Evolutionary conservation across 306 rosid species (phyloP), one percentile per base, ranked within the genome.

Genomic region (Abrus precatorius): DNA sequence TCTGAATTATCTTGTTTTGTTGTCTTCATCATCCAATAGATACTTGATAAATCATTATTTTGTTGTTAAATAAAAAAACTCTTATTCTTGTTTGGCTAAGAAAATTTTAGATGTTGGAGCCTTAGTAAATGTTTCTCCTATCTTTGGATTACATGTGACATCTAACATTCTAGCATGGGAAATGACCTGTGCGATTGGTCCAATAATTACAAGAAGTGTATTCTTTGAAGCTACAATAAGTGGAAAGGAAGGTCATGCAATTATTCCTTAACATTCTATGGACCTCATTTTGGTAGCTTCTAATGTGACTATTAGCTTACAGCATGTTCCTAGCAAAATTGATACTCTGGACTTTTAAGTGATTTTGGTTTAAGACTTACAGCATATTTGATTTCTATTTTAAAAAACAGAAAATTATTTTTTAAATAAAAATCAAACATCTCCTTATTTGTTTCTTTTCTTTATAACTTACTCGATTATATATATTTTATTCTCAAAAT

Each of bases 221-320:
- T 52, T 80, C 82, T 94, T 94, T 85, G 97, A 92, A 87, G 98
- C 97, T 10, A 89, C 68, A 36, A 86, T 94, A 67, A 86, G 86
- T 7, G 98, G 98, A 48, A 91, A 84, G 72, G 98, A 97, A 52
- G 98, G 97, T 62, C 97, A 94, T 85, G 98, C 98, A 2, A 95
- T 97, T 82, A 80, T 91, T 85, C 98, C 97, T 61, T 97, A 95
- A 74, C 85, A 84, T 69, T 84, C 97, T 1, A 85, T 95, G 2
- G 98, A 95, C 79, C 97, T 97, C 6, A 76, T 95, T 70, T 80
- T 95, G 85, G 97, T 97, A 3, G 97, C 94, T 69, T 92, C 98
- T 33, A 87, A 88, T 63, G 98, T 92, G 74, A 86, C 91, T 81
- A 85, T 90, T 54, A 92, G 93, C 92, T 86, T 95, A 78, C 97